Base-by-base conservation (phyloP, 129 eudicot species). In the carrot (Daucus carota) region DNA sequence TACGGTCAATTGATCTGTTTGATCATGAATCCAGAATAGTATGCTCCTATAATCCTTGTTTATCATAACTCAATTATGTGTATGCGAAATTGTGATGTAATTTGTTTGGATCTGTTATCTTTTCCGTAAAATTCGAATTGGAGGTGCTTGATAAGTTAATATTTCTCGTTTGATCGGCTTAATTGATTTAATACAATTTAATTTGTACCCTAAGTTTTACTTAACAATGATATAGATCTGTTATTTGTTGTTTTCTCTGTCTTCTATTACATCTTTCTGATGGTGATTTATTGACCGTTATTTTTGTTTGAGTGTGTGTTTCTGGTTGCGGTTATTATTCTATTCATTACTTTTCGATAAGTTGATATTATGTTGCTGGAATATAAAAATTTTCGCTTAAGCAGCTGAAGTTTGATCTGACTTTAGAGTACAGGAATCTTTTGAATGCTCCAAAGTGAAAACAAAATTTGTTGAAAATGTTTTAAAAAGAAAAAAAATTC, bases 21-120 rank as follows among this genome's bases (percentile, higher is more conserved):
- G 40, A 80, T 46, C 85, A 88, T 88, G 92, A 88, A 85, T 88
- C 86, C 89, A 2, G 92, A 88, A 76, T 88, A 88, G 92, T 88
- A 77, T 80, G 87, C 77, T 62, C 26, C 3, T 45, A 12, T 80
- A 6, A 16, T 67, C 72, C 12, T 33, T 41, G 73, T 54, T 43
- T 28, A 8, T 66, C 13, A 41, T 40, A 73, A 44, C 66, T 73
- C 44, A 8, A 10, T 33, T 40, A 33, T 34, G 4, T 26, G 6
- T 36, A 32, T 34, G 29, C 28, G 62, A 38, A 40, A 5, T 62
- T 62, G 36, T 26, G 16, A 43, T 71, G 31, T 29, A 50, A 81
- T 70, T 43, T 34, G 42, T 18, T 50, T 72, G 52, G 59, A 65
- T 80, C 74, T 22, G 42, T 72, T 20, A 29, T 12, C 24, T 72